Percentiles rank a stretch among this genome's conserved stretches.
Conservation (phyloP, 768 basidiomycete genomes). For the Infundibulicybe gibba region DNA sequence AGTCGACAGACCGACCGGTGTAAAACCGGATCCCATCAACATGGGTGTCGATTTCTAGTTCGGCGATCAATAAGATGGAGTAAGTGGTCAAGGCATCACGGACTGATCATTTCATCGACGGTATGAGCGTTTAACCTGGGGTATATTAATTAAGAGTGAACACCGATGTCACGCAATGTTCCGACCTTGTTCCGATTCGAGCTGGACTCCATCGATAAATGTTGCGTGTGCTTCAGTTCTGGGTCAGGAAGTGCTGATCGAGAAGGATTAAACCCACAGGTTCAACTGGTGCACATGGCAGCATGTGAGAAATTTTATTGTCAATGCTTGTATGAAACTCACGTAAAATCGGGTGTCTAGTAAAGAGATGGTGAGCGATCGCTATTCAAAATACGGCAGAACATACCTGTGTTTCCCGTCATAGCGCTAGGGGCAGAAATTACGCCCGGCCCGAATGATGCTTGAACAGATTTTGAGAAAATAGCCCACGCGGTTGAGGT, state of each 20-base stretch:
- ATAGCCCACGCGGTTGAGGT: constrained; percentile 18
- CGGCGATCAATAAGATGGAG: background rate
- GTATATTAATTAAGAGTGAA: background rate
- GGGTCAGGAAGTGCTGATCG: too few species aligned
- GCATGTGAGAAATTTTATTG: background rate
- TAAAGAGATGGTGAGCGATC: background rate
- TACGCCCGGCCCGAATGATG: constrained; percentile 20
- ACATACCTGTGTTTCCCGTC: constrained; percentile 26
- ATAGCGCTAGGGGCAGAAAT: constrained; percentile 24
- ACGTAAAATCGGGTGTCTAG: constrained; percentile 26
- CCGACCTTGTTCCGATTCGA: constrained; percentile 19
- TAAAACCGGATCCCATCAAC: constrained; percentile 25
- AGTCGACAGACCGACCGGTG: constrained; percentile 14
- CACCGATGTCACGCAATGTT: background rate
- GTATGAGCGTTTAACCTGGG: constrained; percentile 23
- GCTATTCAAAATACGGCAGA: background rate
- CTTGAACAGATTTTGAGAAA: constrained; percentile 22
- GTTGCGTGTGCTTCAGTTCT: constrained; percentile 15
- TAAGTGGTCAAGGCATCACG: background rate
- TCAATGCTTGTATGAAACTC: constrained; percentile 5
- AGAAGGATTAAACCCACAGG: constrained; percentile 9
- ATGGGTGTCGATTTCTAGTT: constrained; percentile 19
- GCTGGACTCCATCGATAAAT: constrained; percentile 28
- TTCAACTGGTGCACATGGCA: constrained; percentile 16
- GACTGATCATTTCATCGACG: constrained; percentile 25